Conservation (phyloP, 176 grass and related monocot genomes). For the Eragrostis curvula region DNA sequence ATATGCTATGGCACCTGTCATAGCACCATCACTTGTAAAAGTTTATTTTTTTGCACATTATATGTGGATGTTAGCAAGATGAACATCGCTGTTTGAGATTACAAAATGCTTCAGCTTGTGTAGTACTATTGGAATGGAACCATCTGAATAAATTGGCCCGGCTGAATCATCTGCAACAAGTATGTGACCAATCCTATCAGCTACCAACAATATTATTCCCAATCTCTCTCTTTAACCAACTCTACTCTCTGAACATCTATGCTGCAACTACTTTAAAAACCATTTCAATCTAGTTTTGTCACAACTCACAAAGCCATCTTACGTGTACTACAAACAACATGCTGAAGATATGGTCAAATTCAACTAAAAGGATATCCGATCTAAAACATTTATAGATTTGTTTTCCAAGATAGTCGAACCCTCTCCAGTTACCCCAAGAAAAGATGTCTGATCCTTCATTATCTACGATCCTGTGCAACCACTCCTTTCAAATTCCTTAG, state of each 20-base stretch:
- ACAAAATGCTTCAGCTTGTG: background rate
- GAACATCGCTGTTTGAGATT: background rate
- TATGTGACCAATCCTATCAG: slow-evolving; percentile 8
- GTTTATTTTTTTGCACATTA: slow-evolving; percentile 15
- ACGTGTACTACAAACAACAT: background rate
- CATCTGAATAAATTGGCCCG: background rate
- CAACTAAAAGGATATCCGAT: too few species aligned
- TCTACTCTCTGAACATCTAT: background rate
- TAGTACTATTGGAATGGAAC: background rate
- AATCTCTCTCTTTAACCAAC: background rate
- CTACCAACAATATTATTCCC: background rate
- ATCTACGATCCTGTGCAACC: background rate
- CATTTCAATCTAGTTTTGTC: too few species aligned
- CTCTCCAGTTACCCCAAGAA: too few species aligned
- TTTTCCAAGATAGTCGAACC: too few species aligned
- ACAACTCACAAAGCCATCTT: too few species aligned
- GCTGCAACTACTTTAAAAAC: too few species aligned
- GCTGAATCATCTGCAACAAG: background rate
- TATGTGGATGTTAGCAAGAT: slow-evolving; percentile 26
- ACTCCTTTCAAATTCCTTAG: slow-evolving; percentile 6
- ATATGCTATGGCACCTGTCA: background rate
- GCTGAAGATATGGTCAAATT: too few species aligned
- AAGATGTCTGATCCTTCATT: too few species aligned
- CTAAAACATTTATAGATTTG: too few species aligned
- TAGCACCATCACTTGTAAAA: slow-evolving; percentile 1